Base-by-base conservation (phyloP, 306 rosid genomes). In the Cercis canadensis region DNA sequence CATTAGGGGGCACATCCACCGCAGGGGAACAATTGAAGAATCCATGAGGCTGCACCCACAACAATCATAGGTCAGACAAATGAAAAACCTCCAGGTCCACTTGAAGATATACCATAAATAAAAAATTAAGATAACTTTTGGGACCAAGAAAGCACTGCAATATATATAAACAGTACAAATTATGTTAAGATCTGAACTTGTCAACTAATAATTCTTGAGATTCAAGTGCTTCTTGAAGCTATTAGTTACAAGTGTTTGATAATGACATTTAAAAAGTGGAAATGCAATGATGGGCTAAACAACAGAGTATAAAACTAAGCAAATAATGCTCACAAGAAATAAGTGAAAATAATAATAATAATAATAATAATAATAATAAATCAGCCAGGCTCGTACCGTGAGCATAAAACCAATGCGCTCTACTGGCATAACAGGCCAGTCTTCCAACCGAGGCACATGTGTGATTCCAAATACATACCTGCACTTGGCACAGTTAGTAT, bases 361-460 rank as follows among this genome's bases (percentile, higher is more conserved):
- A n/a, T n/a, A n/a, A n/a, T n/a, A n/a, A n/a, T n/a, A n/a, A n/a
- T n/a, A 43, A 64, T 31, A 51, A n/a, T 59, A 7, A 15, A n/a
- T n/a, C n/a, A n/a, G 56, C 17, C 2, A 39, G 68, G 62, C 21
- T 57, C 37, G 18, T 90, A 91, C 96, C 92, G 81, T 64, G 16
- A 91, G 96, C 81, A 65, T 78, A 68, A 91, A 91, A 51, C 97
- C 97, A 32, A 91, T 81, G 81, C 53, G 92, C 82, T 91, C 97
- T 76, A 85, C 98, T 2, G 95, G 96, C 96, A 89, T 92, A 54
- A 89, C 98, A 53, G 98, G 98, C 98, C 98, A 92, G 69, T 91
- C 96, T 80, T 91, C 98, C 60, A 89, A 69, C 12, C 92, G 85
- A 58, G 97, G 96, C 62, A 88, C 78, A 13, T 89, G 96, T 4